Evolutionary conservation across 129 eudicot species (phyloP), one percentile per base, ranked within the genome.

Genomic region (Silybum marianum): DNA sequence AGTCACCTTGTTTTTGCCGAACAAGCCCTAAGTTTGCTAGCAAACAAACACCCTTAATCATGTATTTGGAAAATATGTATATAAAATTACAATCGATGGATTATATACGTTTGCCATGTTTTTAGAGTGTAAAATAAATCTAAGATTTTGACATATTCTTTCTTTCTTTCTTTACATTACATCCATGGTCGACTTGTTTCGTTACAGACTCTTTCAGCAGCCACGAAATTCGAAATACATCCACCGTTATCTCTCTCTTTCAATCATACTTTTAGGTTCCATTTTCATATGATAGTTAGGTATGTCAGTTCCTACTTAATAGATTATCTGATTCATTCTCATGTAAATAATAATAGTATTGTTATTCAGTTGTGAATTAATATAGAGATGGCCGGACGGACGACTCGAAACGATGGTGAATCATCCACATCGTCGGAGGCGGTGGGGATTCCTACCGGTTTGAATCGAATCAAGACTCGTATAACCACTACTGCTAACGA

Each of bases 391-490:
- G 85, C 89, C 86, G 97, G 86, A 69, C 75, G 77, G 76, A 85
- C 82, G 76, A 85, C 82, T 74, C 79, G 67, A 13, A 80, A 84
- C 87, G 89, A 77, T 84, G 93, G 70, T 63, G 89, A 83, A 72
- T 86, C 90, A 71, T 21, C 82, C 76, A 40, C 90, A 3, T 76
- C 86, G 58, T 24, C 81, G 91, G 86, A 69, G 73, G 77, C 84
- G 87, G 85, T 74, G 7, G 86, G 82, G 86, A 91, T 93, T 88
- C 98, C 98, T 73, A 85, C 90, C 81, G 93, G 98, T 14, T 81
- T 93, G 74, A 91, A 91, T 78, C 94, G 94, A 78, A 91, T 93
- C 23, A 93, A 88, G 62, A 93, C 98, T 80, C 92, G 94, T 54
- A 77, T 84, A n/a, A 71, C 82, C 25, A 68, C 85, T 71, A 58